A percentile compares a stretch with the other conserved stretches of the same genome.
Conservation (phyloP, 1,139 yeast genomes). For the Geotrichum aggregatum region DNA sequence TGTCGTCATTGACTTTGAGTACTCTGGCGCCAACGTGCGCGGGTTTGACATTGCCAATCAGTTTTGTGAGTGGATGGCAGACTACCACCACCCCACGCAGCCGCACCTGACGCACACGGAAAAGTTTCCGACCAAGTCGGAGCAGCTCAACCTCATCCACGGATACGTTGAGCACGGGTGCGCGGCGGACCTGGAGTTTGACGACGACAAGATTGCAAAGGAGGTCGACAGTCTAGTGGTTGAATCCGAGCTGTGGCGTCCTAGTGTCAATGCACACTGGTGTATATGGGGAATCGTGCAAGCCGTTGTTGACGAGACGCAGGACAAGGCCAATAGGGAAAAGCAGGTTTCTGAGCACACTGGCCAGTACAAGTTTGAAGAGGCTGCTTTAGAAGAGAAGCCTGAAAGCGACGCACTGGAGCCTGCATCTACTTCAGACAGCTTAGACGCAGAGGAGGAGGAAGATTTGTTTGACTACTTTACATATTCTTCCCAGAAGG, state of each 20-base stretch:
- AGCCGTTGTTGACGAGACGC: conserved; percentile 37
- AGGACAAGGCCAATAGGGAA: conserved; percentile 30
- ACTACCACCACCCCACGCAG: conserved; percentile 65
- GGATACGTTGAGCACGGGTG: conserved; percentile 57
- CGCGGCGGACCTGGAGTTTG: conserved; percentile 28
- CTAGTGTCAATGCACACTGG: conserved; percentile 79
- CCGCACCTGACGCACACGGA: conserved; percentile 57
- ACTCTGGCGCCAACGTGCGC: conserved; percentile 88
- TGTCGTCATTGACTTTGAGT: conserved; percentile 94
- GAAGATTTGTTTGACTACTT: conserved; percentile 78
- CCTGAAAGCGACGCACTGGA: conserved; percentile 30
- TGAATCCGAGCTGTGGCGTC: conserved; percentile 73
- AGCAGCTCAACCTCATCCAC: conserved; percentile 66
- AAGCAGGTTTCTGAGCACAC: conserved; percentile 24
- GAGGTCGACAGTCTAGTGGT: conserved; percentile 59
- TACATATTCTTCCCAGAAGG: conserved; percentile 70
- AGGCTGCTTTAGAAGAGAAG: conserved; percentile 24
- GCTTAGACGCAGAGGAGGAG: conserved; percentile 42
- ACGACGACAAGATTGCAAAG: conserved; percentile 43
- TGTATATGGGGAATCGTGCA: conserved; percentile 88
- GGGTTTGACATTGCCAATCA: conserved; percentile 91
- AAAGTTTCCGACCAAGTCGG: conserved; percentile 61
- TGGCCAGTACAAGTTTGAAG: conserved; percentile 34
- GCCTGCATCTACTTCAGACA: conserved; percentile 11
- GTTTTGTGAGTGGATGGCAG: conserved; percentile 58